Evolutionary conservation across 805 yeast species (phyloP).

Genomic region (Ogataea methylovora): DNA sequence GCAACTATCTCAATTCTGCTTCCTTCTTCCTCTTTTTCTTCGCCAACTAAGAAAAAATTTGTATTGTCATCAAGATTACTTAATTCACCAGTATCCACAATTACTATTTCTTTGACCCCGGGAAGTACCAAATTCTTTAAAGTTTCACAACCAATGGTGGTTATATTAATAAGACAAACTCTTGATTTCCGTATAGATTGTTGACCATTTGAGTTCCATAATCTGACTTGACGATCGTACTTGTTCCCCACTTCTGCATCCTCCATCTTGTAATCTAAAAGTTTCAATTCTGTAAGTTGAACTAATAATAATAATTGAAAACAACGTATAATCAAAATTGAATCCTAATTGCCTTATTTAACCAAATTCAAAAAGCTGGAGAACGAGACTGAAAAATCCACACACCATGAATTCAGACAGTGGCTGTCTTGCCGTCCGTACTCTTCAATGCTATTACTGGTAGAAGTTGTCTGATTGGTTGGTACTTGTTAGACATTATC

Average conservation of each 20-base stretch:
- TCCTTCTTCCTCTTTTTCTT: slow-evolving; percentile 34
- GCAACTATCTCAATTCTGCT: slow-evolving; percentile 34
- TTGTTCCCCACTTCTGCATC: slow-evolving; percentile 35
- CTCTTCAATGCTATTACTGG: too few relatives aligned
- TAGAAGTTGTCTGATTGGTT: too few relatives aligned
- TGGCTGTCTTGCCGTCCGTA: too few relatives aligned
- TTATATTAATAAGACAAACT: slow-evolving; percentile 54
- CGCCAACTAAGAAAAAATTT: slow-evolving; percentile 53
- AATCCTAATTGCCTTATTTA: too few relatives aligned
- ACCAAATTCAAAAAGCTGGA: too few relatives aligned
- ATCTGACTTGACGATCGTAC: slow-evolving; percentile 81
- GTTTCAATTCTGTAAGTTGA: too few relatives aligned
- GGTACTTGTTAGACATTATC: too few relatives aligned
- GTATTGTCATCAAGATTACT: slow-evolving; percentile 36
- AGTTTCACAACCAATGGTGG: slow-evolving; percentile 55
- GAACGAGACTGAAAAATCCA: too few relatives aligned
- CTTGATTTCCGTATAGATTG: slow-evolving; percentile 44
- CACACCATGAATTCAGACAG: too few relatives aligned
- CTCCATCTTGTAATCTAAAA: too few relatives aligned
- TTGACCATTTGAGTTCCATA: slow-evolving; percentile 85
- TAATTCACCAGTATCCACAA: slow-evolving; percentile 43
- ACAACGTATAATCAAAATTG: too few relatives aligned
- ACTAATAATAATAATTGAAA: too few relatives aligned
- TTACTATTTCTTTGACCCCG: slow-evolving; percentile 52
- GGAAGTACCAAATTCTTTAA: slow-evolving; percentile 76